phyloP scores from a whole-genome alignment of 108 stramenopile species.

The Cyclotella atomus region DNA sequence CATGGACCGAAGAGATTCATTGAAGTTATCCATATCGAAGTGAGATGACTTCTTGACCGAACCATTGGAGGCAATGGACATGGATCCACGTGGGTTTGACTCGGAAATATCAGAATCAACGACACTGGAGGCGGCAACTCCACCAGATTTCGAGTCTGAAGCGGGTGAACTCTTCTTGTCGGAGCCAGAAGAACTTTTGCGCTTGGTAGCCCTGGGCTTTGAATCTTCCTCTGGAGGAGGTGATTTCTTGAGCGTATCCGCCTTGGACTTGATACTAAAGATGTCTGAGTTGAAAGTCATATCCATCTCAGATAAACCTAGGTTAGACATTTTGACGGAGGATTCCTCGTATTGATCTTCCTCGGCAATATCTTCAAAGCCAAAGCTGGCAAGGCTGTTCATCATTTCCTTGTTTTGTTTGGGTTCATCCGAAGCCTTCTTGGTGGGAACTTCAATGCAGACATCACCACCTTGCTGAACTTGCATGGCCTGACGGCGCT shows the following conservation, averaged over 20 bases:
- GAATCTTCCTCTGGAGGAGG: neutral
- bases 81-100: neutral
- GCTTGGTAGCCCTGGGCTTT: neutral
- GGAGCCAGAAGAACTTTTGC: conserved; percentile 4
- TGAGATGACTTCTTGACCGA: conserved; percentile 2
- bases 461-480: neutral
- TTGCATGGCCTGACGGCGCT: conserved; percentile 8
- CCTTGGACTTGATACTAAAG: conserved; percentile 35
- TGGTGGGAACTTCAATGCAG: conserved; percentile 15
- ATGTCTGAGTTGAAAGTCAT: conserved; percentile 39
- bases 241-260: neutral
- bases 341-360: conserved; percentile 28
- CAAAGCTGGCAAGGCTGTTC: conserved; percentile 18
- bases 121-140: neutral
- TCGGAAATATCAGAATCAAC: neutral
- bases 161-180: neutral
- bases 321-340: conserved; percentile 29
- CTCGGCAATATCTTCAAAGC: conserved; percentile 39
- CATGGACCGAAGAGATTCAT: conserved; percentile 44
- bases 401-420: conserved; percentile 12
- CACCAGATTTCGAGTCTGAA: neutral
- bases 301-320: conserved; percentile 33
- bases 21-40: conserved; percentile 31
- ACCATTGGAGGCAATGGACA: neutral
- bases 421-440: neutral